phyloP scores from a whole-genome alignment of 306 rosid genomes.

The Ormosia semicastrata region DNA sequence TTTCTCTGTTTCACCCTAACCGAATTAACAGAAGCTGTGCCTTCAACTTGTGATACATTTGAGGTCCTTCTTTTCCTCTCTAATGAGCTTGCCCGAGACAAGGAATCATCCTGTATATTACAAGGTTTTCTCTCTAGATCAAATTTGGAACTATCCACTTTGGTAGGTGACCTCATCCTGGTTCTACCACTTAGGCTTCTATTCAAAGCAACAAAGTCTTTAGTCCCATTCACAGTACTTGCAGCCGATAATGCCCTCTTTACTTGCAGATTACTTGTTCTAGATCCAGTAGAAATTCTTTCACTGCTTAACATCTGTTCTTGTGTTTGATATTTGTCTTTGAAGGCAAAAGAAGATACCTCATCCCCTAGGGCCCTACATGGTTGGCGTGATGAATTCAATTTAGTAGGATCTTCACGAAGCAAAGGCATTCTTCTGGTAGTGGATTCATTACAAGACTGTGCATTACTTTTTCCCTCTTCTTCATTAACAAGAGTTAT shows the following conservation, averaged over 20 bases:
- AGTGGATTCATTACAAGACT: slow-evolving; percentile 24
- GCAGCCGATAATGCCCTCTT: slow-evolving; percentile 48
- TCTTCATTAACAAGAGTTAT: slow-evolving; percentile 28
- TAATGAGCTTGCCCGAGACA: slow-evolving; percentile 34
- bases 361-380: slow-evolving; percentile 25
- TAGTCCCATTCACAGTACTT: slow-evolving; percentile 39
- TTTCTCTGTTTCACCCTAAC: slow-evolving; percentile 31
- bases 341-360: slow-evolving; percentile 28
- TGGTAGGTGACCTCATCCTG: slow-evolving; percentile 43
- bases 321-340: slow-evolving; percentile 36
- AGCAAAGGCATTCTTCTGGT: slow-evolving; percentile 28
- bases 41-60: slow-evolving; percentile 31
- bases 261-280: slow-evolving; percentile 34
- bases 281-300: slow-evolving; percentile 34
- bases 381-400: slow-evolving; percentile 36
- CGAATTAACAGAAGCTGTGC: slow-evolving; percentile 25
- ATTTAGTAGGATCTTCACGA: slow-evolving; percentile 32
- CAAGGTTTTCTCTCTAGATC: slow-evolving; percentile 42
- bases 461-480: slow-evolving; percentile 19
- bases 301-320: slow-evolving; percentile 36
- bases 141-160: slow-evolving; percentile 39
- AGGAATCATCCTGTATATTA: slow-evolving; percentile 34
- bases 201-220: slow-evolving; percentile 68
- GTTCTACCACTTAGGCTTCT: slow-evolving; percentile 45
- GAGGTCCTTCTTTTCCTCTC: slow-evolving; percentile 50